A percentile compares a stretch with the other conserved stretches of the same genome.
These are phyloP conservation scores for Penicillium sp. DNA, from an alignment of 2,329 filamentous ascomycete genomes.

Conservation along the genomic window DNA sequence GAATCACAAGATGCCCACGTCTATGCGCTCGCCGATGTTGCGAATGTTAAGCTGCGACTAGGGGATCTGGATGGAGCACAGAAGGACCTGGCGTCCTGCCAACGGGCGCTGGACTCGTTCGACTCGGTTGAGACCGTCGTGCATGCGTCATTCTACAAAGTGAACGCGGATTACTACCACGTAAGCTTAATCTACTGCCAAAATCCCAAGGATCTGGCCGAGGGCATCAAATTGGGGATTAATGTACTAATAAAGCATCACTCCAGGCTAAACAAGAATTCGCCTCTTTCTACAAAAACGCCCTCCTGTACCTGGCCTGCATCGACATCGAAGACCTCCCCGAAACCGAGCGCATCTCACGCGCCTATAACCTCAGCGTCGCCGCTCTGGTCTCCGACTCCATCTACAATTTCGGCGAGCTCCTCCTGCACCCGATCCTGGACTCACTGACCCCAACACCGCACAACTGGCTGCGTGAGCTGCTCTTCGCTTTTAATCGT, in stretches of 20 bases:
- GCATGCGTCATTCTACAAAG: slow-evolving; percentile 93
- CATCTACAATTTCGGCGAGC: slow-evolving; percentile 99
- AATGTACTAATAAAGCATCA: slow-evolving; percentile 11
- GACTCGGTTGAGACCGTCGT: slow-evolving; percentile 95
- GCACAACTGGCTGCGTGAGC: slow-evolving; percentile 86
- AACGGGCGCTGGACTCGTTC: slow-evolving; percentile 86
- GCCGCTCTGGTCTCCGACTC: slow-evolving; percentile 90
- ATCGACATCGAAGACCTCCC: slow-evolving; percentile 80
- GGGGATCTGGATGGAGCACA: slow-evolving; percentile 80
- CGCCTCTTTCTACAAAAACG: slow-evolving; percentile 95
- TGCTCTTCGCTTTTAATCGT: slow-evolving; percentile 97
- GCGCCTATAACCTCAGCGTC: slow-evolving; percentile 90
- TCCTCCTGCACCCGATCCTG: slow-evolving; percentile 95
- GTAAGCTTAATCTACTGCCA: slow-evolving; percentile 41
- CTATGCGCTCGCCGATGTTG: slow-evolving; percentile 88
- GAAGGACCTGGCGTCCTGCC: slow-evolving; percentile 83
- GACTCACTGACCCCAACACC: slow-evolving; percentile 76
- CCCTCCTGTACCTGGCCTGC: slow-evolving; percentile 95
- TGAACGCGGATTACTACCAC: slow-evolving; percentile 94
- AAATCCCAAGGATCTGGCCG: not conserved
- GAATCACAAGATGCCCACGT: slow-evolving; percentile 95
- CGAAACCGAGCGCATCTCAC: slow-evolving; percentile 73
- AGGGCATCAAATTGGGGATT: not conserved
- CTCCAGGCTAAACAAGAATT: slow-evolving; percentile 79
- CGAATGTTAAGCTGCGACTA: slow-evolving; percentile 81